These are phyloP conservation scores for Lupinus albus DNA, from an alignment of 306 rosid species.

Conservation along the genomic window DNA sequence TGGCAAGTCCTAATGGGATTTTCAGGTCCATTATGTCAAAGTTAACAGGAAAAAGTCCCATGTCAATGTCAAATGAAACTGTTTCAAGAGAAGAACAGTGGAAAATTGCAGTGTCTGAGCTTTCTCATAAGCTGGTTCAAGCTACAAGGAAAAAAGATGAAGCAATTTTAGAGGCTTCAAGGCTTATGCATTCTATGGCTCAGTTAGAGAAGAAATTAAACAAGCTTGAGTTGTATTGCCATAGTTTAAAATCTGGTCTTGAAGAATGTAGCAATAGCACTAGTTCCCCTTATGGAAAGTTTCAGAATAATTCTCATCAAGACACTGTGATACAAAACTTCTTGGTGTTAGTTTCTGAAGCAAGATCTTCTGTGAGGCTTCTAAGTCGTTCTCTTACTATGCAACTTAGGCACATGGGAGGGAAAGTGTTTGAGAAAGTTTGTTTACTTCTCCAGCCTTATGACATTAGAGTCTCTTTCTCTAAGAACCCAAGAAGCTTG, in stretches of 20 bases:
- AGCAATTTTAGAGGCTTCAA: conserved; percentile 75
- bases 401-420: conserved; percentile 81
- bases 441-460: conserved; percentile 72
- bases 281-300: conserved; percentile 34
- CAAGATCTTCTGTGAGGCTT: conserved; percentile 62
- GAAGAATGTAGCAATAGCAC: conserved; percentile 62
- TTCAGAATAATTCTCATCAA: conserved; percentile 32
- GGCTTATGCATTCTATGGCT: conserved; percentile 73
- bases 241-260: conserved; percentile 68
- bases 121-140: conserved; percentile 79
- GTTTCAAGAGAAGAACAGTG: conserved; percentile 76
- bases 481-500: conserved; percentile 66
- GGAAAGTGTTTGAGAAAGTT: conserved; percentile 68
- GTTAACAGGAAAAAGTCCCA: conserved; percentile 74
- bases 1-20: conserved; percentile 73
- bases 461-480: conserved; percentile 59
- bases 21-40: conserved; percentile 73
- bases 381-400: conserved; percentile 69
- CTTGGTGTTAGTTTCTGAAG: conserved; percentile 66
- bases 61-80: conserved; percentile 29
- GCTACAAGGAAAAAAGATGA: conserved; percentile 78
- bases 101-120: conserved; percentile 79
- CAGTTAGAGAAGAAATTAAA: conserved; percentile 88
- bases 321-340: conserved; percentile 53
- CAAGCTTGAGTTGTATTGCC: conserved; percentile 85